Base-by-base conservation (phyloP, 2,329 filamentous ascomycete species). In the Nannizziopsis arthrosporioides region DNA sequence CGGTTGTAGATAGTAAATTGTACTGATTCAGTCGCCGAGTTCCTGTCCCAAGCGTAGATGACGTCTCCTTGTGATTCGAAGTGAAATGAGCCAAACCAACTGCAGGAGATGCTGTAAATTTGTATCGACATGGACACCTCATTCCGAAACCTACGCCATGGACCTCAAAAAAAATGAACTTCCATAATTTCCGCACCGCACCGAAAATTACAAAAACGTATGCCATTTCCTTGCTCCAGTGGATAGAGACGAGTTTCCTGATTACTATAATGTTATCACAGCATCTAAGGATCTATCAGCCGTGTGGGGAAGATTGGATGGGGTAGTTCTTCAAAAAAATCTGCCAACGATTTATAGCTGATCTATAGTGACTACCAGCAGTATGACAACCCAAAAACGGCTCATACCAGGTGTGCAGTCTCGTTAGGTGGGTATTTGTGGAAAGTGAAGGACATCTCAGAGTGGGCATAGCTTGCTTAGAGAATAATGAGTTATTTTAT, bases 71-170 rank as follows among this genome's bases (percentile, higher is more conserved):
- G n/a, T n/a, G n/a, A n/a, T n/a, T n/a, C n/a, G n/a, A n/a, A n/a
- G n/a, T n/a, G n/a, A n/a, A n/a, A n/a, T n/a, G n/a, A n/a, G n/a
- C n/a, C n/a, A n/a, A n/a, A n/a, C n/a, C n/a, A n/a, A n/a, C n/a
- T n/a, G n/a, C n/a, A n/a, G n/a, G n/a, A n/a, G n/a, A n/a, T n/a
- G n/a, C n/a, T n/a, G n/a, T n/a, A n/a, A n/a, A n/a, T n/a, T n/a
- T n/a, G 92, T 93, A 85, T 0, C 85, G 90, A 94, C 61, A 98
- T 98, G 92, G 92, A 98, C 68, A 88, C 94, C 63, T 76, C 98
- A 15, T 88, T 90, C 1, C 85, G 92, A 31, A 88, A 94, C 63
- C 90, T 92, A 27, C 87, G 92, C 31, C 90, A 95, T 62, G 92
- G 92, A 0, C 92, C 92, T 40, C 94, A 95, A 64, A 95, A 94